Percentiles rank a stretch among this genome's conserved stretches.
Conservation (phyloP, 2,329 filamentous ascomycete species). For the Chaetomium sp. region DNA sequence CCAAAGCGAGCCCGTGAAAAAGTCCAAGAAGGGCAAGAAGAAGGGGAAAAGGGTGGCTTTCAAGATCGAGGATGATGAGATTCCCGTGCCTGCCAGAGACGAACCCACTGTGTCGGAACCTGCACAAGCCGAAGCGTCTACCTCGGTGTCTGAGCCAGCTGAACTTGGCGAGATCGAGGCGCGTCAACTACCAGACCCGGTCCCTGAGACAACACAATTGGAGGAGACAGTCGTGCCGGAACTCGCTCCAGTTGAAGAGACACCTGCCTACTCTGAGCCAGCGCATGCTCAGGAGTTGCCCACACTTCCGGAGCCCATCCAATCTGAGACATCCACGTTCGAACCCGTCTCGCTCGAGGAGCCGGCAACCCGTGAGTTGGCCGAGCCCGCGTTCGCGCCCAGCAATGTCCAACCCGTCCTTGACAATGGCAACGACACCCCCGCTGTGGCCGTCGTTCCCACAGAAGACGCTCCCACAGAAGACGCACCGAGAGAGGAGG, state of each 20-base stretch:
- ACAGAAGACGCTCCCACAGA: background rate
- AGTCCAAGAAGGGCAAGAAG: conserved; percentile 29
- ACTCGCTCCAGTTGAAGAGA: background rate
- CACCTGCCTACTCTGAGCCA: background rate
- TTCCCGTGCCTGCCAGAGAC: background rate
- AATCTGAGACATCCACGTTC: background rate
- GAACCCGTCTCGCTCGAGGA: background rate
- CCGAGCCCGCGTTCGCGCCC: background rate
- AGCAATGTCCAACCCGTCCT: conserved; percentile 2
- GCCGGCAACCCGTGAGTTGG: background rate
- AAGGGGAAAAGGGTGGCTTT: conserved; percentile 16
- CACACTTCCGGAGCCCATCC: background rate
- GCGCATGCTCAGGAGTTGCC: background rate
- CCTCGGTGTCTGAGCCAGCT: background rate
- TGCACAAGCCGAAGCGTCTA: background rate
- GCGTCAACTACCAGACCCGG: background rate
- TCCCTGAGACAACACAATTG: background rate
- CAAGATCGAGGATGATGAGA: conserved; percentile 4
- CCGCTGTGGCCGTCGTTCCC: background rate
- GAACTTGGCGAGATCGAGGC: background rate
- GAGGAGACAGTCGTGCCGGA: background rate
- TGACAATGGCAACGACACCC: background rate
- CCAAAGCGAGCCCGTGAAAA: conserved; percentile 22
- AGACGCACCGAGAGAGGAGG: conserved; percentile 1
- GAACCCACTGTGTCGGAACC: background rate